Conservation (phyloP, 108 stramenopile species). For the Halocafeteria seosinensis region DNA sequence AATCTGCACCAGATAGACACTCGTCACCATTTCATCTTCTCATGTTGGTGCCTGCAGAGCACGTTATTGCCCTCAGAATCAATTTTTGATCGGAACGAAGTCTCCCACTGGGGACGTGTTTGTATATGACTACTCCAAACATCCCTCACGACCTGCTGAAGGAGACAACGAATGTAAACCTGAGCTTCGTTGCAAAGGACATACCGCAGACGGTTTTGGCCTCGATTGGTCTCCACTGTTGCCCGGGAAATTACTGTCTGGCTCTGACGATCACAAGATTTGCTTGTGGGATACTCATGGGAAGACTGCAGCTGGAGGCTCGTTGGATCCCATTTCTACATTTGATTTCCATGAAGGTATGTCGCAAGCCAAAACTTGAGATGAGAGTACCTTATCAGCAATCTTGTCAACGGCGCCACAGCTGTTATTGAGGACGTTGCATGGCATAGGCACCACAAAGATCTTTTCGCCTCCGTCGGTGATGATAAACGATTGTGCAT, state of each 20-base stretch:
- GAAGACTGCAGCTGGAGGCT: background rate
- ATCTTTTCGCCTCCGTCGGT: constrained; percentile 69
- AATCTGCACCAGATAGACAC: background rate
- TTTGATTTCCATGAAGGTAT: constrained; percentile 55
- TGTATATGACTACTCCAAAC: constrained; percentile 82
- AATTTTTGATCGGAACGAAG: constrained; percentile 77
- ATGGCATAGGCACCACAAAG: constrained; percentile 64
- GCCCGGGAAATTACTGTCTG: constrained; percentile 30
- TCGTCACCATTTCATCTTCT: background rate
- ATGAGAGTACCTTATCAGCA: too few relatives aligned
- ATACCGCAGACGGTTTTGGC: constrained; percentile 48
- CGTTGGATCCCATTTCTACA: background rate
- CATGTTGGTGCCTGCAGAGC: constrained; percentile 33
- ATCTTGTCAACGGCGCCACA: too few relatives aligned
- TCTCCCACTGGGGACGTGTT: constrained; percentile 61
- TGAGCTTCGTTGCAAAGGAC: constrained; percentile 48
- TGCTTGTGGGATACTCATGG: constrained; percentile 65
- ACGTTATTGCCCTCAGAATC: constrained; percentile 90
- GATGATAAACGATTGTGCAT: constrained; percentile 63
- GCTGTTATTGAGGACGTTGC: constrained; percentile 82
- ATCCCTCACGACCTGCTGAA: constrained; percentile 50
- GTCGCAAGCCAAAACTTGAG: too few relatives aligned
- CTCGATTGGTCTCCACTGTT: constrained; percentile 65
- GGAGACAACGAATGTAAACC: constrained; percentile 31
- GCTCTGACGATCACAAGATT: constrained; percentile 66